Evolutionary conservation across 148 eudicot genomes (phyloP), one percentile per base, ranked within the genome.

Genomic region (Cornus florida): DNA sequence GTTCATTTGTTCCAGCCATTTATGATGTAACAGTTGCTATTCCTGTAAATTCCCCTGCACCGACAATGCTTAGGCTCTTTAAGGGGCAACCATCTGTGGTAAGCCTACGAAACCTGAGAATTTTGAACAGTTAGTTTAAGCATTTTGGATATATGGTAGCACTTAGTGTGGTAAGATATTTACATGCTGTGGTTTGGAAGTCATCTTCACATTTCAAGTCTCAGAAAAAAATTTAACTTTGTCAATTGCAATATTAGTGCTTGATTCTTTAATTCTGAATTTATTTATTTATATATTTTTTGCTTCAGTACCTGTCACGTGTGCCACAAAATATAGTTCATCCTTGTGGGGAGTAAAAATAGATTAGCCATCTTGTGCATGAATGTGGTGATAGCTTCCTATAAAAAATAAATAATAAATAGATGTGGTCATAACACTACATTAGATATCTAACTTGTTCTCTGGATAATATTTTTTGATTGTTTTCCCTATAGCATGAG

Each of bases 61-160:
- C 99, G 32, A 92, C 99, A 71, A 89, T 95, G 97, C 80, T 95
- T 71, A 85, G 94, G 67, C 91, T 95, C 79, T 89, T 95, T 73
- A 95, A 87, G 86, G 97, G 99, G 80, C 92, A 93, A 73, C 67
- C 97, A 64, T 92, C 97, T 79, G 95, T 89, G 93, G 99, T 95
- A 88, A 92, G 94, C 73, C 28, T 71, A 65, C 32, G 66, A 71
- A 32, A 62, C 69, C 38, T 65, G 14, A 67, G 75, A 13, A 41
- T 32, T 69, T 76, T 56, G 16, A n/a, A 72, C 39, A 72, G 39
- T 66, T 67, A 72, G 69, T 64, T 16, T 20, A 60, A 53, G 31
- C 16, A 38, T 50, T 19, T 38, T 39, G 46, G 19, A 12, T 60
- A 70, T 7, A 31, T 28, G 9, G 35, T 48, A 31, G 24, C 33